Conservation (phyloP, 2,329 filamentous ascomycete genomes). For the Sarocladium strictum region DNA sequence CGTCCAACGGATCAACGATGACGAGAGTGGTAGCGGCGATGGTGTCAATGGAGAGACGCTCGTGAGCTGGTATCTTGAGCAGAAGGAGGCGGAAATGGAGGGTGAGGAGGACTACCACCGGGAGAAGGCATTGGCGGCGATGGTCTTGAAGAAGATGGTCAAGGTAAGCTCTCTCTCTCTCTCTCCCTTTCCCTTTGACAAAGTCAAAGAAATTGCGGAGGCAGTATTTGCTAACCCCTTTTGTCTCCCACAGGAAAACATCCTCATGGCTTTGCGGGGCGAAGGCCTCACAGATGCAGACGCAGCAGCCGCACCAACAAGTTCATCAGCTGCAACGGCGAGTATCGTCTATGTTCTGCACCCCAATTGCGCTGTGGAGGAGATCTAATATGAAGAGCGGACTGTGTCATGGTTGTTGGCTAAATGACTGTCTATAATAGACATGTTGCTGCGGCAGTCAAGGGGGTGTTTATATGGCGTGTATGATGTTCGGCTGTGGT, state of each 20-base stretch:
- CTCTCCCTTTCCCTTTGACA: not conserved
- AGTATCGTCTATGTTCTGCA: conserved; percentile 78
- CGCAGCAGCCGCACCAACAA: conserved; percentile 31
- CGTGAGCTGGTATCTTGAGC: conserved; percentile 85
- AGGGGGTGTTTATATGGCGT: conserved; percentile 7
- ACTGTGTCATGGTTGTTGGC: too few relatives aligned
- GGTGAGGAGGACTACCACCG: conserved; percentile 74
- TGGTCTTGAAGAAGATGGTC: conserved; percentile 93
- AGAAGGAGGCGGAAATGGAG: conserved; percentile 76
- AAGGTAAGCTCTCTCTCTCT: conserved; percentile 57
- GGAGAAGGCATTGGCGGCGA: conserved; percentile 67
- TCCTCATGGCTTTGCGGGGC: conserved; percentile 72
- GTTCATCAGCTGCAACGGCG: conserved; percentile 28
- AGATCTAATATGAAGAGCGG: too few relatives aligned
- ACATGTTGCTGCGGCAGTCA: not conserved
- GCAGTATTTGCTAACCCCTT: conserved; percentile 20
- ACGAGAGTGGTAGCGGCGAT: conserved; percentile 69
- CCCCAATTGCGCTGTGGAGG: conserved; percentile 85
- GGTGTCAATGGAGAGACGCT: conserved; percentile 81
- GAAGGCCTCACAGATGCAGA: conserved; percentile 48
- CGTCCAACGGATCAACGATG: conserved; percentile 75
- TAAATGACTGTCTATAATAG: not conserved
- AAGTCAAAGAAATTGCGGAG: too few relatives aligned
- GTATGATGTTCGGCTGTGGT: not conserved
- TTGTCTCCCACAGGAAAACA: conserved; percentile 70